Base-by-base conservation (phyloP, 768 basidiomycete species). In the Kwoniella shandongensis region DNA sequence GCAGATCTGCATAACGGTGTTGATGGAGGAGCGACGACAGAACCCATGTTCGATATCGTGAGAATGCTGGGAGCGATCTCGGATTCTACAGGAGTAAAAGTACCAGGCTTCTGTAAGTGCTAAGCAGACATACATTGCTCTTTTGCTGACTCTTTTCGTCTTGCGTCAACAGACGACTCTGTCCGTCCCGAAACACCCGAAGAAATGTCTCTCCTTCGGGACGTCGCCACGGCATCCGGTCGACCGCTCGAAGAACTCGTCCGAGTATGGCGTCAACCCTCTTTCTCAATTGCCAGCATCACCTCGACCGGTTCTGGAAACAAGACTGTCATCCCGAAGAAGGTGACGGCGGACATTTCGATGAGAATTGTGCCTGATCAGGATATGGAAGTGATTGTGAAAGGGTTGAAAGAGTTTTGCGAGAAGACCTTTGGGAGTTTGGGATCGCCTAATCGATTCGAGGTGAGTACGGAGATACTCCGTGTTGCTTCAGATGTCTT, bases 331-430 rank as follows among this genome's bases (percentile, higher is more conserved):
- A 98, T 98, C 42, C 92, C 94, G 0, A 84, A 85, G 1, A 82
- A 80, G 8, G 90, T 94, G 25, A 84, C 83, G n/a, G 85, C 92
- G 1, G 86, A 89, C 61, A 81, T 97, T 5, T 94, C 91, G 4
- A 76, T 98, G 57, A 88, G 94, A 12, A 88, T 97, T 63, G 94
- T 99, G 0, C 94, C 94, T 1, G 91, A 98, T 70, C 94, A 98
- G 47, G 39, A 60, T 59, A 46, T 63, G 11, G 52, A 57, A 6
- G 54, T 23, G 39, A 85, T 94, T 57, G 83, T 85, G 3, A 78
- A 79, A 15, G 78, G 82, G 8, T 78, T 98, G 15, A 80, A 83
- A 53, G 73, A 80, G 2, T 82, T 87, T 68, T 78, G 97, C 1
- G 67, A 78, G 26, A 67, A 70, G 0, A 81, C 83, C 1, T 98